Percentiles rank a stretch among this genome's conserved stretches.
Evolutionary conservation across 345 rosid genomes (phyloP).

Genomic region (Punica granatum): DNA sequence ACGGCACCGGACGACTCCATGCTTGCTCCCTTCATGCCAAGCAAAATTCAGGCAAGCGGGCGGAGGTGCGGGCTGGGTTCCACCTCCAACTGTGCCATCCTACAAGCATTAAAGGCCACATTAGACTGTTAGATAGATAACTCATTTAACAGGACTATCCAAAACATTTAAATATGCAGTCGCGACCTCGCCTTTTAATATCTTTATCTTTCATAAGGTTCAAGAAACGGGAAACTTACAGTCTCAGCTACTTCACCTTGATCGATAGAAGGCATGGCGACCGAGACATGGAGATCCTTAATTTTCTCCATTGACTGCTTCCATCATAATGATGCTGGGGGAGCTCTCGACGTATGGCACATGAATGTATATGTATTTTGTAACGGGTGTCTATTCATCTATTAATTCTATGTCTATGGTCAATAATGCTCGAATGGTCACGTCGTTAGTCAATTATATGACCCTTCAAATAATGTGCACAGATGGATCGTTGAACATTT

Average conservation of each 20-base stretch:
- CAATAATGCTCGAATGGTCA: no score
- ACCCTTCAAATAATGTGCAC: no score
- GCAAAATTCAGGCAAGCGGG: constrained; percentile 73
- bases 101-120: constrained; percentile 9
- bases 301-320: constrained; percentile 62
- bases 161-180: neutral
- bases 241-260: constrained; percentile 29
- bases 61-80: constrained; percentile 79
- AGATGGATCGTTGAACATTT: no score
- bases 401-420: no score
- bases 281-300: constrained; percentile 72
- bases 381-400: no score
- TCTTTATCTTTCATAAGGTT: neutral
- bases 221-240: neutral
- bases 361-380: no score
- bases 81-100: constrained; percentile 90
- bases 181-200: no score
- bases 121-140: neutral
- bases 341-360: constrained; percentile 80
- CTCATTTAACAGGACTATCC: neutral
- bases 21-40: constrained; percentile 70
- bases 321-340: constrained; percentile 87
- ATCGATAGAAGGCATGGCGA: constrained; percentile 80
- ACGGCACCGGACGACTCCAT: constrained; percentile 56
- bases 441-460: no score